Conservation (phyloP, 441 rosid species). For the Breynia disticha region DNA sequence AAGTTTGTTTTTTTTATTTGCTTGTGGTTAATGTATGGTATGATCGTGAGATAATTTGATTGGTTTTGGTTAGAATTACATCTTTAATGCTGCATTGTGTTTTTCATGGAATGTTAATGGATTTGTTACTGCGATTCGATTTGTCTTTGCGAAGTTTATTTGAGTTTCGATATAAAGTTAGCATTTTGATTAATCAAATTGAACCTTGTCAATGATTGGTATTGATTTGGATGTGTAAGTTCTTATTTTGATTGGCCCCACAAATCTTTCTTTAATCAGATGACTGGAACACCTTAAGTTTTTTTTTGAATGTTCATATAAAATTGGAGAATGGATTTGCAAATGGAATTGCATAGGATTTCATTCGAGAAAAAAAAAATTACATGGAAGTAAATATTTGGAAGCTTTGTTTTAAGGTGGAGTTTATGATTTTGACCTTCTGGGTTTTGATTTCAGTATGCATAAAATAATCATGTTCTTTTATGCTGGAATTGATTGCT, state of each 20-base stretch:
- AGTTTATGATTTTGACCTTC: not conserved
- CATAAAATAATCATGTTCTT: not conserved
- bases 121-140: not conserved
- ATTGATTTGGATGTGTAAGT: too few relatives aligned
- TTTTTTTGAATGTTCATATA: not conserved
- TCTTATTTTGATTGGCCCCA: not conserved
- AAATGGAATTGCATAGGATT: not conserved
- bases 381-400: constrained; percentile 1
- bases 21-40: too few relatives aligned
- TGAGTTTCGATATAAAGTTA: not conserved
- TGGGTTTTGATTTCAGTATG: not conserved
- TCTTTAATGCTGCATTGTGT: too few relatives aligned
- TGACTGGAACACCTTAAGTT: not conserved
- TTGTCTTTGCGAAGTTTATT: not conserved
- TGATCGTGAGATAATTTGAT: too few relatives aligned
- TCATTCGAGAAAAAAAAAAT: not conserved
- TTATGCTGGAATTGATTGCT: constrained; percentile 4
- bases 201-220: too few relatives aligned
- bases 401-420: constrained; percentile 1
- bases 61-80: too few relatives aligned
- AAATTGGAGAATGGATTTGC: not conserved
- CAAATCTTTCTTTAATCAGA: not conserved
- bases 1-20: too few relatives aligned
- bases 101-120: not conserved
- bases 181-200: too few relatives aligned